Percentiles rank a stretch among this genome's conserved stretches.
Evolutionary conservation across 805 yeast species (phyloP).

Genomic region (Yarrowia yakushimensis): DNA sequence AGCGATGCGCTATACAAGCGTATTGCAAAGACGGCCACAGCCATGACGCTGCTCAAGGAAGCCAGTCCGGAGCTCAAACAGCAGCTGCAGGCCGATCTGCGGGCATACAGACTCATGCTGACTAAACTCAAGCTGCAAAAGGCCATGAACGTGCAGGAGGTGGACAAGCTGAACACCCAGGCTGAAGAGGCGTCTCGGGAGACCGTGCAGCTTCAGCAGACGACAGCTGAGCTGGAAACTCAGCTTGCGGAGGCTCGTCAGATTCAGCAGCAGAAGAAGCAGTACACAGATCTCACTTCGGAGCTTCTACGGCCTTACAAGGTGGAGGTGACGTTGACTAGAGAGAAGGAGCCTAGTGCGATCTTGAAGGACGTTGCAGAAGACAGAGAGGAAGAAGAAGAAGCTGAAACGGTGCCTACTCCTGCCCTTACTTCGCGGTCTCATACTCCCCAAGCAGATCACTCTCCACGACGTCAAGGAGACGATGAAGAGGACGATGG

Average conservation of each 20-base stretch:
- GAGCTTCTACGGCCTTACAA: conserved; percentile 8
- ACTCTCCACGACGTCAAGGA: conserved; percentile 13
- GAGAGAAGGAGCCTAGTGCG: background rate
- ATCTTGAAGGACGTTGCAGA: background rate
- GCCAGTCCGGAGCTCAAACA: background rate
- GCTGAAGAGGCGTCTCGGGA: background rate
- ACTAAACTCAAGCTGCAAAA: conserved; percentile 5
- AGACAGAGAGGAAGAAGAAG: background rate
- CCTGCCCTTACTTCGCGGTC: background rate
- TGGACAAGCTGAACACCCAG: background rate
- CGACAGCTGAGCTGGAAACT: background rate
- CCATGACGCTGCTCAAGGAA: background rate
- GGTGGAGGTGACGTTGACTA: conserved; percentile 19
- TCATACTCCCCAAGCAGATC: background rate
- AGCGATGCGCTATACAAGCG: conserved; percentile 3
- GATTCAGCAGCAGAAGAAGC: conserved; percentile 12
- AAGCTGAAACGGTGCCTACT: background rate
- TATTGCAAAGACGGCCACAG: background rate
- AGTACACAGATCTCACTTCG: background rate
- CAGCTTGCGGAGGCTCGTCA: background rate
- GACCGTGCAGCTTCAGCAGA: background rate
- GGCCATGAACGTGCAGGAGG: conserved; percentile 2
- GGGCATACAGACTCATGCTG: conserved; percentile 18
- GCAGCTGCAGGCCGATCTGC: conserved; percentile 8
- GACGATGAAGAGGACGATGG: conserved; percentile 25